Conservation (phyloP, 1,284 basidiomycete species). For the Serendipita sp. region DNA sequence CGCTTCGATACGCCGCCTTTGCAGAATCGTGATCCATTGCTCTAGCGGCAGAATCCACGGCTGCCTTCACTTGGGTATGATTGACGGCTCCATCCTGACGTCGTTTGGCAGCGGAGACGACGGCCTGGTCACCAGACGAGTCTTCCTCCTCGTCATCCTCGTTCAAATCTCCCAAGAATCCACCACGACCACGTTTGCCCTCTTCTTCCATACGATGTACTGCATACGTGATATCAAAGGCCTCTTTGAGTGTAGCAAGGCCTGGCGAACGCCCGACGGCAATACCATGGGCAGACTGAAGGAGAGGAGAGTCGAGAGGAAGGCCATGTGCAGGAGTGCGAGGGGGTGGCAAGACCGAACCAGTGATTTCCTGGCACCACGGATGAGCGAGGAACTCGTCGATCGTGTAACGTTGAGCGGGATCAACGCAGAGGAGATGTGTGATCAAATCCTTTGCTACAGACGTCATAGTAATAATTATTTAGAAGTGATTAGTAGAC, state of each 20-base stretch:
- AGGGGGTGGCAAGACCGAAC: constrained; percentile 35
- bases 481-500: not conserved
- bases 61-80: constrained; percentile 27
- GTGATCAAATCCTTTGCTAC: constrained; percentile 89
- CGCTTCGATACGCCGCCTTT: constrained; percentile 39
- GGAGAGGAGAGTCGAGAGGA: constrained; percentile 82
- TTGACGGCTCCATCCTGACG: constrained; percentile 22
- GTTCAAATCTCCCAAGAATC: constrained; percentile 77
- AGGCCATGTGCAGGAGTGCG: constrained; percentile 37
- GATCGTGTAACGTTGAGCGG: constrained; percentile 89
- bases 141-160: constrained; percentile 76
- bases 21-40: constrained; percentile 22
- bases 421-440: constrained; percentile 91
- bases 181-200: constrained; percentile 69
- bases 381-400: constrained; percentile 96
- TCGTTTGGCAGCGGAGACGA: constrained; percentile 28
- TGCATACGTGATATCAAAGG: constrained; percentile 97
- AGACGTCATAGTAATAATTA: constrained; percentile 13
- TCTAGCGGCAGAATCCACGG: constrained; percentile 23
- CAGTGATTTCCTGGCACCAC: constrained; percentile 71
- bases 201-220: constrained; percentile 99
- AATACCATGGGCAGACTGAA: constrained; percentile 65
- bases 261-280: constrained; percentile 74
- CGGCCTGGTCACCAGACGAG: constrained; percentile 32
- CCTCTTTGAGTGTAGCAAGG: constrained; percentile 84